Percentiles rank a stretch among this genome's conserved stretches.
Conservation (phyloP, 176 grass and related monocot species). For the Stipa capillata region DNA sequence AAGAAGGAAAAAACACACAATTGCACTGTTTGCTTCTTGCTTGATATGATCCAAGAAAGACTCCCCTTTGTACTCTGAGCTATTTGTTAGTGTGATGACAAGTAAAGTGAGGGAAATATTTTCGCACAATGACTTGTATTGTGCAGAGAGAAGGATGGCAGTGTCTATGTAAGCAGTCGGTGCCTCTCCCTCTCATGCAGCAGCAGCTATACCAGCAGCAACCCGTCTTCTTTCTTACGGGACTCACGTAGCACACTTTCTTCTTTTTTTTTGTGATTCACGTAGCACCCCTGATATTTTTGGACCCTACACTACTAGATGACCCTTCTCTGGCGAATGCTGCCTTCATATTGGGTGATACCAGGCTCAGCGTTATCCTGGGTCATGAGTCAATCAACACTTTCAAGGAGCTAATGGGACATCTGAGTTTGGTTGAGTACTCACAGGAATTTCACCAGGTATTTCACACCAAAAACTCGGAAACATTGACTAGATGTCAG, state of each 20-base stretch:
- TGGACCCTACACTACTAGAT: background rate
- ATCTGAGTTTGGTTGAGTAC: background rate
- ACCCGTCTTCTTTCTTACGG: background rate
- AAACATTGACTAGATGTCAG: background rate
- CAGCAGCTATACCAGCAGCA: background rate
- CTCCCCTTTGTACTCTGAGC: background rate
- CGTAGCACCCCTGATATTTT: background rate
- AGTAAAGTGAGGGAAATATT: background rate
- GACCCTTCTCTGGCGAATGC: conserved; percentile 2
- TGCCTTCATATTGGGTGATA: background rate
- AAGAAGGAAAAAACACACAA: too few species aligned
- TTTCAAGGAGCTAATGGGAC: background rate
- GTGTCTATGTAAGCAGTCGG: background rate
- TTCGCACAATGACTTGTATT: background rate
- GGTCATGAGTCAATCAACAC: background rate
- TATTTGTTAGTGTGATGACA: background rate
- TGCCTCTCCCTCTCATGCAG: background rate
- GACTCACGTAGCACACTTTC: background rate
- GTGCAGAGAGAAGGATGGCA: background rate
- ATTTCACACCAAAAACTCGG: background rate
- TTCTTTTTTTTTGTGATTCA: background rate
- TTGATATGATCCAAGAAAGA: background rate
- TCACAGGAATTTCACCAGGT: background rate
- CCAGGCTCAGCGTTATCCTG: background rate
- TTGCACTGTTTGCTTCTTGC: background rate